A percentile compares a stretch with the other conserved stretches of the same genome.
These are phyloP conservation scores for Eremothecium gossypii DNA, from an alignment of 1,139 yeast genomes.

Conservation along the genomic window DNA sequence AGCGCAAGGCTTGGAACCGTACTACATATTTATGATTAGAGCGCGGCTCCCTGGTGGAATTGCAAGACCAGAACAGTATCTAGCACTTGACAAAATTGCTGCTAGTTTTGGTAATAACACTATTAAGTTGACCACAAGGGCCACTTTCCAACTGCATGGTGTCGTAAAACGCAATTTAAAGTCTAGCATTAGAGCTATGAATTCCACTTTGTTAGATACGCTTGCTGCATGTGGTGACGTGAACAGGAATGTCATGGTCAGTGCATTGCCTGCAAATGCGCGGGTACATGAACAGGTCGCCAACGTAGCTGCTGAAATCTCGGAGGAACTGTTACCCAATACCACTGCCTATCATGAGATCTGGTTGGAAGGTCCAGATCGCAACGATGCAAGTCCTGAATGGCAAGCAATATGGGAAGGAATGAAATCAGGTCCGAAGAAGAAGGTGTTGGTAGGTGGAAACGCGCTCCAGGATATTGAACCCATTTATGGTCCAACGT, in stretches of 20 bases:
- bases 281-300: slow-evolving; percentile 72
- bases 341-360: slow-evolving; percentile 97
- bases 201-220: slow-evolving; percentile 82
- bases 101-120: slow-evolving; percentile 88
- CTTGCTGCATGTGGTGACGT: slow-evolving; percentile 99
- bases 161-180: slow-evolving; percentile 83
- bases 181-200: slow-evolving; percentile 90
- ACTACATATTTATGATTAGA: slow-evolving; percentile 93
- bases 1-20: slow-evolving; percentile 88
- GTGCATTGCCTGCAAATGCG: slow-evolving; percentile 80
- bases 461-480: slow-evolving; percentile 78
- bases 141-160: slow-evolving; percentile 95
- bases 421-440: slow-evolving; percentile 68
- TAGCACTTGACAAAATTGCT: slow-evolving; percentile 73
- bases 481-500: slow-evolving; percentile 79
- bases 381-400: slow-evolving; percentile 52
- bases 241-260: slow-evolving; percentile 87
- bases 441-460: slow-evolving; percentile 77
- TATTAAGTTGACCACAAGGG: slow-evolving; percentile 90
- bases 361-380: slow-evolving; percentile 88
- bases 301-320: slow-evolving; percentile 52
- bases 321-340: slow-evolving; percentile 76
- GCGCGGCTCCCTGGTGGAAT: slow-evolving; percentile 92
- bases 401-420: slow-evolving; percentile 65
- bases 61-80: slow-evolving; percentile 83